Evolutionary conservation across 129 eudicot species (phyloP).

Genomic region (Logfia minima): DNA sequence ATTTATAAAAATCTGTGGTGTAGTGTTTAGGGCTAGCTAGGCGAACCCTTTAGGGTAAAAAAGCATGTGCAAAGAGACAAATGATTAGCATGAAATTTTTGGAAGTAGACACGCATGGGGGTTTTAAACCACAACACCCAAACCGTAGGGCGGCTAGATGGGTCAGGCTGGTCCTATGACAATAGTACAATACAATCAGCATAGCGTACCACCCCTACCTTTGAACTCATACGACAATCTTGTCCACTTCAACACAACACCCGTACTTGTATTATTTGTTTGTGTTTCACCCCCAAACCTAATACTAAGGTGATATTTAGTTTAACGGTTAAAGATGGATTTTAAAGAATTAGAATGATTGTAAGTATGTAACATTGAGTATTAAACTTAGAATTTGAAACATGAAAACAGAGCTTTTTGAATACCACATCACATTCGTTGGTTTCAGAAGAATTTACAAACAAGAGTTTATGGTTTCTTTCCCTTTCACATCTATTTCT

Average conservation of each 20-base stretch:
- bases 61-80: slow-evolving; percentile 9
- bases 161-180: slow-evolving; percentile 19
- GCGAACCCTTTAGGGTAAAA: neutral
- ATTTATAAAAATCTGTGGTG: neutral
- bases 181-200: slow-evolving; percentile 9
- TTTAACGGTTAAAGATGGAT: too few relatives aligned
- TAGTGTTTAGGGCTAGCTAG: slow-evolving; percentile 14
- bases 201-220: slow-evolving; percentile 20
- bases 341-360: too few relatives aligned
- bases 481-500: too few relatives aligned
- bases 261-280: slow-evolving; percentile 29
- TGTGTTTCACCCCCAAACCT: slow-evolving; percentile 24
- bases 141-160: slow-evolving; percentile 24
- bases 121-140: neutral
- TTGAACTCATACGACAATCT: neutral
- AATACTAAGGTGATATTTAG: neutral
- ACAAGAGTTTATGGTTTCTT: too few relatives aligned
- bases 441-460: too few relatives aligned
- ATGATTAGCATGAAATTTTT: slow-evolving; percentile 23
- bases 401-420: too few relatives aligned
- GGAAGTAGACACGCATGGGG: slow-evolving; percentile 22
- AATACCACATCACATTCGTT: too few relatives aligned
- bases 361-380: too few relatives aligned
- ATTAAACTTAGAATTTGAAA: too few relatives aligned
- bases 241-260: slow-evolving; percentile 15